Percentiles rank a stretch among this genome's conserved stretches.
These are phyloP conservation scores for Sclerotinia borealis DNA, from an alignment of 2,329 filamentous ascomycete genomes.

Conservation along the genomic window DNA sequence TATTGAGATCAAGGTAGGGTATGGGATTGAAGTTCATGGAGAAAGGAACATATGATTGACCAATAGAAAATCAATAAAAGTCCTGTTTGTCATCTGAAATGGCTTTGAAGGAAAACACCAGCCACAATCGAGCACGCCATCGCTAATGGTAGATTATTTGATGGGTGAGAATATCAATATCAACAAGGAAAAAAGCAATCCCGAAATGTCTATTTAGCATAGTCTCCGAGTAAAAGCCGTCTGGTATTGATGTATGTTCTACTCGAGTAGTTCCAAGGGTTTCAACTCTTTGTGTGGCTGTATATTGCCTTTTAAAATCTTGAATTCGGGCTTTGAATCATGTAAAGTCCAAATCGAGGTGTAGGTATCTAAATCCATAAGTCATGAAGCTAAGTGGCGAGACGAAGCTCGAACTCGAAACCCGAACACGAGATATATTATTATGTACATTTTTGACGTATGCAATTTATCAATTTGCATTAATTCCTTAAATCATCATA, in stretches of 20 bases:
- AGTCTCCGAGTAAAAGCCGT: conserved; percentile 9
- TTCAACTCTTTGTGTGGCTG: background rate
- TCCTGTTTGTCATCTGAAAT: conserved; percentile 11
- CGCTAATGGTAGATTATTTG: background rate
- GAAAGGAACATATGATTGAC: background rate
- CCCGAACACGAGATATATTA: background rate
- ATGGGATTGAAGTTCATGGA: background rate
- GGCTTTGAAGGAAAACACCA: conserved; percentile 11
- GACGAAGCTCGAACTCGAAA: background rate
- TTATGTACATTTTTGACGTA: background rate
- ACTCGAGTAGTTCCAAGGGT: background rate
- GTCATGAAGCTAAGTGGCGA: background rate
- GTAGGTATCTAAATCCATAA: too few species aligned
- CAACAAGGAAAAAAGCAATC: background rate
- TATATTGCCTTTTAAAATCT: background rate
- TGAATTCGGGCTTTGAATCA: background rate
- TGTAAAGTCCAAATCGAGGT: too few species aligned
- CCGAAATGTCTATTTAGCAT: background rate
- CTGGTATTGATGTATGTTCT: too few species aligned
- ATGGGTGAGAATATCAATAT: conserved; percentile 7
- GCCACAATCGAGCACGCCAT: conserved; percentile 13
- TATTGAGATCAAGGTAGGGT: background rate
- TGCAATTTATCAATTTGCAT: conserved; percentile 5
- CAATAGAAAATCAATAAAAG: conserved; percentile 1
- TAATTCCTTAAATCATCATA: conserved; percentile 18